Conservation (phyloP, 31 red algal species). For the Porphyra umbilicalis region DNA sequence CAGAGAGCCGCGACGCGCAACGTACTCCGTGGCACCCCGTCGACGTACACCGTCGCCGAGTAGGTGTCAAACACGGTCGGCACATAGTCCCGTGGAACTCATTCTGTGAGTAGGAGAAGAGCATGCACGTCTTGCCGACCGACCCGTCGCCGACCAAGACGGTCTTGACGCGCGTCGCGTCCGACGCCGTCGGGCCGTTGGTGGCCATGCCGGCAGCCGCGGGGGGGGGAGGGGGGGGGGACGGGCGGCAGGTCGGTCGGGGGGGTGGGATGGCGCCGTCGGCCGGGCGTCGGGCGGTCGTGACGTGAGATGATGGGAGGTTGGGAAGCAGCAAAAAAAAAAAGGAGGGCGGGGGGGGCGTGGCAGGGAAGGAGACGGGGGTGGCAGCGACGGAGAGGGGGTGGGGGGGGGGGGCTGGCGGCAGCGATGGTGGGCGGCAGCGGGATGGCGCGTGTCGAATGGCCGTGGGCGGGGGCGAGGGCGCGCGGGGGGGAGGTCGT, state of each 20-base stretch:
- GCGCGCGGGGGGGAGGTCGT: too few species aligned
- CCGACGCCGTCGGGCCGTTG: constrained; percentile 1
- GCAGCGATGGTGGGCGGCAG: too few species aligned
- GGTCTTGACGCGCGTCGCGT: constrained; percentile 74
- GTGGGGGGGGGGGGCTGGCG: neutral
- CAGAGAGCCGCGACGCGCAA: too few species aligned
- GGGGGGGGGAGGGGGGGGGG: constrained; percentile 8
- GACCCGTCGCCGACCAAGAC: constrained; percentile 93
- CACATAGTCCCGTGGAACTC: constrained; percentile 92
- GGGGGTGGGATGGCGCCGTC: constrained; percentile 3
- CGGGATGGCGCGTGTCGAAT: too few species aligned
- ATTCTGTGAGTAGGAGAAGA: constrained; percentile 86
- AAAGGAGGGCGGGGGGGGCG: constrained; percentile 4
- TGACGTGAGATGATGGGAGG: neutral
- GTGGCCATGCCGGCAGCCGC: neutral
- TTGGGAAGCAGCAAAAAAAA: neutral
- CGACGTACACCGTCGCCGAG: constrained; percentile 82
- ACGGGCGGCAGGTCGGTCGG: neutral
- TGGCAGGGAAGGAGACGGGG: neutral
- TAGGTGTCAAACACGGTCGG: constrained; percentile 98
- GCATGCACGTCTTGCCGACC: constrained; percentile 98
- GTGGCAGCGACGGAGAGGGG: neutral
- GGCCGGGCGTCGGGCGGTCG: too few species aligned
- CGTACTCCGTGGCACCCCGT: constrained; percentile 56
- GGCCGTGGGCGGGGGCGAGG: too few species aligned